Evolutionary conservation across 1,284 basidiomycete species (phyloP).

Genomic region (Marasmius oreades): DNA sequence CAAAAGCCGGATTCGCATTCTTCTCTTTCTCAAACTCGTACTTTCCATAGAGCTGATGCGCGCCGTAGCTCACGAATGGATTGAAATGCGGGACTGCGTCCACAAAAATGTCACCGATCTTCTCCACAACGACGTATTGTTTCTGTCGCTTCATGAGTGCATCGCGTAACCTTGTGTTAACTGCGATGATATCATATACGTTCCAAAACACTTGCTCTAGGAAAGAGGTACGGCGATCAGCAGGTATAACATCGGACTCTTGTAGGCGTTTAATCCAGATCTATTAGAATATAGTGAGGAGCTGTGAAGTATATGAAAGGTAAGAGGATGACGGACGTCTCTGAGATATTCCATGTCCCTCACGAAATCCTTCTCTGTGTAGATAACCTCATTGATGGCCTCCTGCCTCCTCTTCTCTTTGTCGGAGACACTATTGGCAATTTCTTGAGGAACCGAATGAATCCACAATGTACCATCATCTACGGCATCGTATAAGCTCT

Average conservation of each 20-base stretch:
- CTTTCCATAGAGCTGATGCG: constrained; percentile 97
- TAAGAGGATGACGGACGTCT: constrained; percentile 59
- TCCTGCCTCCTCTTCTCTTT: constrained; percentile 96
- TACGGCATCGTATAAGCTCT: constrained; percentile 81
- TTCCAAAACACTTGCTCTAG: constrained; percentile 98
- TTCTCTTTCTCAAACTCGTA: constrained; percentile 99
- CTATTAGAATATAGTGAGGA: constrained; percentile 36
- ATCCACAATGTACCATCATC: constrained; percentile 97
- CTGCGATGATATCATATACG: constrained; percentile 88
- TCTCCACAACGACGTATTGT: constrained; percentile 87
- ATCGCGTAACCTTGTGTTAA: constrained; percentile 88
- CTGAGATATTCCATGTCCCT: constrained; percentile 97
- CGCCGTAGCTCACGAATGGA: constrained; percentile 94
- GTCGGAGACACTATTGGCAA: constrained; percentile 90
- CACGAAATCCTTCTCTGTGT: constrained; percentile 97
- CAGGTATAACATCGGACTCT: constrained; percentile 75
- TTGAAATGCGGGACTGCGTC: constrained; percentile 87
- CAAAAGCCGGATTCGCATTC: constrained; percentile 88
- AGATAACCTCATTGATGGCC: constrained; percentile 98
- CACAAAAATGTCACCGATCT: constrained; percentile 89
- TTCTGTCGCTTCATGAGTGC: constrained; percentile 96
- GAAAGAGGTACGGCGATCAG: constrained; percentile 80
- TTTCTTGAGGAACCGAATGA: constrained; percentile 92
- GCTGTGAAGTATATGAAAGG: constrained; percentile 3
- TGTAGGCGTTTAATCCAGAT: constrained; percentile 89